phyloP scores from a whole-genome alignment of 805 yeast genomes.

The Candida fluviatilis region DNA sequence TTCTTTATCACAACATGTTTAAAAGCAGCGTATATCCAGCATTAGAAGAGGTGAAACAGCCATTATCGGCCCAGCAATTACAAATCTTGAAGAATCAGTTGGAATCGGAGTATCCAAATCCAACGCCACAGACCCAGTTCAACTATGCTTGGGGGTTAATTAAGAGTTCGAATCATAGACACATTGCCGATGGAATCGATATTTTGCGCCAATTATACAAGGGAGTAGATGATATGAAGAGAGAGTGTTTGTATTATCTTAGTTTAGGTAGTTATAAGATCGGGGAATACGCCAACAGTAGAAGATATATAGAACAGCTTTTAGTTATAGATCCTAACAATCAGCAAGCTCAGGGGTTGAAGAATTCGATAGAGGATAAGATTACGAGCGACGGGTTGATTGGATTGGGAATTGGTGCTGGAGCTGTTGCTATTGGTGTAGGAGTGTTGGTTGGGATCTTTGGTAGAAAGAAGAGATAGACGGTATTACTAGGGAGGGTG shows the following conservation, averaged over 20 bases:
- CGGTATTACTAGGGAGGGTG: neutral
- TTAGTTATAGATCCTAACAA: constrained; percentile 81
- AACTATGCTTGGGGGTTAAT: constrained; percentile 96
- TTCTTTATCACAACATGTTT: neutral
- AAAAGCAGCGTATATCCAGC: constrained; percentile 30
- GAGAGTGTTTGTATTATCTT: constrained; percentile 86
- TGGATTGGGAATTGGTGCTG: constrained; percentile 85
- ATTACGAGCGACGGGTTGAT: constrained; percentile 83
- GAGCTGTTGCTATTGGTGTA: constrained; percentile 80
- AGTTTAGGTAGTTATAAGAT: constrained; percentile 84
- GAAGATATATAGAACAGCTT: constrained; percentile 78
- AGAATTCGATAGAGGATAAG: constrained; percentile 75
- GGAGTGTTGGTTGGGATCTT: constrained; percentile 47
- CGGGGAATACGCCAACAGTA: constrained; percentile 82
- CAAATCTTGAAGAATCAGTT: constrained; percentile 74
- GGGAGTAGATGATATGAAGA: constrained; percentile 74
- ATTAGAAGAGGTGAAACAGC: constrained; percentile 39
- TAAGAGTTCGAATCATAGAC: constrained; percentile 57
- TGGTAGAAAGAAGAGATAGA: constrained; percentile 25
- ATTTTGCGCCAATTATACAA: constrained; percentile 67
- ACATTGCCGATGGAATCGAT: constrained; percentile 76
- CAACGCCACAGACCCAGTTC: constrained; percentile 79
- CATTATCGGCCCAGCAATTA: constrained; percentile 71
- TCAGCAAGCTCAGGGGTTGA: constrained; percentile 67
- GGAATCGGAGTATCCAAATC: constrained; percentile 72